Conservation (phyloP, 163 green algal species). For the Scenedesmus sp. region DNA sequence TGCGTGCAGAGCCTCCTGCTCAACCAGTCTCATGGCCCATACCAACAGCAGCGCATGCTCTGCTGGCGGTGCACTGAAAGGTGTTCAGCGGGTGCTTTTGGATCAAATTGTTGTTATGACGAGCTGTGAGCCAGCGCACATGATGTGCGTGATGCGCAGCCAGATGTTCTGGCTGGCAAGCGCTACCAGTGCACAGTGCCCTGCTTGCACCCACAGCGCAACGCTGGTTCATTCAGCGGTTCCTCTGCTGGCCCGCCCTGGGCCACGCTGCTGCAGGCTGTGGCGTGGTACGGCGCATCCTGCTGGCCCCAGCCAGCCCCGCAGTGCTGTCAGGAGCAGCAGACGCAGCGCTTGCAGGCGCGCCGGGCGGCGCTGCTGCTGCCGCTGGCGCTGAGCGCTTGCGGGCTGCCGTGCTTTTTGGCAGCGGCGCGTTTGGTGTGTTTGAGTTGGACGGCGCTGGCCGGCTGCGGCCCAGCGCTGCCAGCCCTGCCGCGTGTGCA, state of each 20-base stretch:
- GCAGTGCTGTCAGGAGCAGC: neutral
- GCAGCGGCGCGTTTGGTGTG: constrained; percentile 69
- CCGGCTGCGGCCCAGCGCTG: constrained; percentile 61
- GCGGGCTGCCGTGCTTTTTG: constrained; percentile 76
- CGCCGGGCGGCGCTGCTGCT: neutral
- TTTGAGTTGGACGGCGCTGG: constrained; percentile 75
- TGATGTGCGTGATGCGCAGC: too few species aligned
- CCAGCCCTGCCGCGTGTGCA: constrained; percentile 49
- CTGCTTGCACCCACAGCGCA: too few species aligned
- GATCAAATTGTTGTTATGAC: too few species aligned
- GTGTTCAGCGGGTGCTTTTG: too few species aligned
- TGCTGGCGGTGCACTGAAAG: too few species aligned
- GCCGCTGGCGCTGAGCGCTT: neutral
- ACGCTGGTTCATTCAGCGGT: neutral
- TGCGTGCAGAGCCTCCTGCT: too few species aligned
- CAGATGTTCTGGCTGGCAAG: too few species aligned
- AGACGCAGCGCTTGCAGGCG: neutral
- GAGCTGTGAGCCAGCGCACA: too few species aligned
- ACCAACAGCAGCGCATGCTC: too few species aligned
- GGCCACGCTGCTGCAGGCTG: constrained; percentile 35
- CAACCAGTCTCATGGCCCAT: too few species aligned
- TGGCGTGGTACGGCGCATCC: constrained; percentile 64
- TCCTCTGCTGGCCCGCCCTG: neutral
- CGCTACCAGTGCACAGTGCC: neutral
- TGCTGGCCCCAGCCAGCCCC: constrained; percentile 52